Evolutionary conservation across 352 stramenopile species (phyloP).

Genomic region (Phytopythium helicoides): DNA sequence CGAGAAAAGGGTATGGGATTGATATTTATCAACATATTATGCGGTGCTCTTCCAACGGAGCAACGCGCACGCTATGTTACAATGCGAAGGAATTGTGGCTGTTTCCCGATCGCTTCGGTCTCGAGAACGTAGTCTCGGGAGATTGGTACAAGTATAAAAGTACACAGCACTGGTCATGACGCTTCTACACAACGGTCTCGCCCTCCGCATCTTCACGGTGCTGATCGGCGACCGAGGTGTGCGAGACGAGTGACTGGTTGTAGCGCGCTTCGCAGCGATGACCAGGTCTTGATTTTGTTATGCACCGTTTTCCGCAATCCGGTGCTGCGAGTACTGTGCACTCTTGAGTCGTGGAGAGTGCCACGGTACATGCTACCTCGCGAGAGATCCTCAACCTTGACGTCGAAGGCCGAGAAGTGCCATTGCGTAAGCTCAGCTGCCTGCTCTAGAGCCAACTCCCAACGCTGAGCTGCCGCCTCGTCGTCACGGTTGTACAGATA

Average conservation of each 20-base stretch:
- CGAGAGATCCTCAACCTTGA: slow-evolving; percentile 61
- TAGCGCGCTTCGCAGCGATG: slow-evolving; percentile 14
- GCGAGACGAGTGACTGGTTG: background rate
- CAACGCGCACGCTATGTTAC: slow-evolving; percentile 1
- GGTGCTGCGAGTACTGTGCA: slow-evolving; percentile 16
- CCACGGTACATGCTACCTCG: slow-evolving; percentile 64
- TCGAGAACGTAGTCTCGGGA: too few species aligned
- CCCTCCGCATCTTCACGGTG: background rate
- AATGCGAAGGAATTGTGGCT: background rate
- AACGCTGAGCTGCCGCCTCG: slow-evolving; percentile 17
- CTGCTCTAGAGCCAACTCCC: slow-evolving; percentile 53
- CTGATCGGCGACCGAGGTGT: background rate
- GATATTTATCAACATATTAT: background rate
- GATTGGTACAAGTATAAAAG: background rate
- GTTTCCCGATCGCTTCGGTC: too few species aligned
- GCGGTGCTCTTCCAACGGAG: slow-evolving; percentile 4
- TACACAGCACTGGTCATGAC: background rate
- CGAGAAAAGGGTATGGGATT: background rate
- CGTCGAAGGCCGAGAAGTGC: slow-evolving; percentile 59
- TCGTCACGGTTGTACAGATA: slow-evolving; percentile 65
- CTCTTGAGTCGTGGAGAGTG: slow-evolving; percentile 48
- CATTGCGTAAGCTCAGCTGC: slow-evolving; percentile 52
- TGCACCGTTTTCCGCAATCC: slow-evolving; percentile 25
- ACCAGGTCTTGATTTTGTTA: slow-evolving; percentile 38
- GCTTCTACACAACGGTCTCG: background rate